A percentile compares a stretch with the other conserved stretches of the same genome.
These are phyloP conservation scores for Colletotrichum liaoningense DNA, from an alignment of 2,329 filamentous ascomycete genomes.

Conservation along the genomic window DNA sequence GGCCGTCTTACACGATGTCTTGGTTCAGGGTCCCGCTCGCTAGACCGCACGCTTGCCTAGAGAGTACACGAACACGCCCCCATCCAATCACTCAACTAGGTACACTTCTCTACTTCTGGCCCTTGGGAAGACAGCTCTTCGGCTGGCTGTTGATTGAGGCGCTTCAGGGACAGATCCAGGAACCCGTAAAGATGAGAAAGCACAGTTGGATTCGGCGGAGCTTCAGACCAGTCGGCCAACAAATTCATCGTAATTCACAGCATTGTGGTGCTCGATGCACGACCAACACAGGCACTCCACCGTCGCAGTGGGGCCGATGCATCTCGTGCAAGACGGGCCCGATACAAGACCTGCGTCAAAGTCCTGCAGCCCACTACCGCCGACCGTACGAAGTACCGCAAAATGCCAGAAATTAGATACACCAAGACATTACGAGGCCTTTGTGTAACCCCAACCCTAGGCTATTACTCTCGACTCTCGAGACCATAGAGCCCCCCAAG, in stretches of 20 bases:
- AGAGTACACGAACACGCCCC: neutral
- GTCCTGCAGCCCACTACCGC: constrained; percentile 9
- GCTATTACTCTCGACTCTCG: neutral
- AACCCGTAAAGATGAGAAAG: neutral
- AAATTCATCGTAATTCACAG: constrained; percentile 9
- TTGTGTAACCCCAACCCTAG: constrained; percentile 27
- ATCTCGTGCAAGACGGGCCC: constrained; percentile 27
- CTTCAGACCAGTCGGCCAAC: neutral
- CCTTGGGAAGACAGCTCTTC: neutral
- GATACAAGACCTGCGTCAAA: constrained; percentile 30
- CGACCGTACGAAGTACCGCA: neutral
- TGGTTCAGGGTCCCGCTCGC: neutral
- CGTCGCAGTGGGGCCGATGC: constrained; percentile 3
- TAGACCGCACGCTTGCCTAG: neutral
- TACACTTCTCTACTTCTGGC: neutral
- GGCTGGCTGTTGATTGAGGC: constrained; percentile 1
- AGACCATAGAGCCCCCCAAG: neutral
- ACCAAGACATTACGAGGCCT: neutral
- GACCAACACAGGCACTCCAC: constrained; percentile 27
- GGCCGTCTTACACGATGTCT: neutral
- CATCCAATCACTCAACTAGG: neutral
- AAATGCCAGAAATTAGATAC: neutral
- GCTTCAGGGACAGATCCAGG: constrained; percentile 14
- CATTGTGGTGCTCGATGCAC: constrained; percentile 25
- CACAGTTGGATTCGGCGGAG: neutral